A percentile compares a stretch with the other conserved stretches of the same genome.
These are phyloP conservation scores for Apiospora kogelbergensis DNA, from an alignment of 2,329 filamentous ascomycete genomes.

Conservation along the genomic window DNA sequence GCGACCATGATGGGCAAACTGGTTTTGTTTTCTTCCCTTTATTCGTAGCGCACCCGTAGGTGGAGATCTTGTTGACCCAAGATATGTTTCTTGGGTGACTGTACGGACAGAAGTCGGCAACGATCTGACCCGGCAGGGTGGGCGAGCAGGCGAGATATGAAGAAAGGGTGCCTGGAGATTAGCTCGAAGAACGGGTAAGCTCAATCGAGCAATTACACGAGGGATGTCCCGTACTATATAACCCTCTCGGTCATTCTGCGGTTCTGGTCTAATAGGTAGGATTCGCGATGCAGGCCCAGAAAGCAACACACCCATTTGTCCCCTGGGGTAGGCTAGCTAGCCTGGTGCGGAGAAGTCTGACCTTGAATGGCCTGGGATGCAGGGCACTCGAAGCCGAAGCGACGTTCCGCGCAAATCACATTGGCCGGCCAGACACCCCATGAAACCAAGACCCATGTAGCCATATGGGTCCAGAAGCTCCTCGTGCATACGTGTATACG, in stretches of 20 bases:
- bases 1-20: constrained; percentile 37
- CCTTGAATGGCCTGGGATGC: background rate
- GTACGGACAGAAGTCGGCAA: background rate
- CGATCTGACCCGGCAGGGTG: background rate
- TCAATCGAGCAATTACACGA: background rate
- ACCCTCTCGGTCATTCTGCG: background rate
- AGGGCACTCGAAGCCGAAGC: background rate
- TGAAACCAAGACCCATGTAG: background rate
- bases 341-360: background rate
- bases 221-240: background rate
- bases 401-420: background rate
- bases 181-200: background rate
- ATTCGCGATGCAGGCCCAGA: background rate
- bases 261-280: background rate
- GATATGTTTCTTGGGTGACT: background rate
- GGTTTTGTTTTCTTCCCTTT: background rate
- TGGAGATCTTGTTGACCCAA: background rate
- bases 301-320: background rate
- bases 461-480: background rate
- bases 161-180: background rate
- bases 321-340: background rate
- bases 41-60: constrained; percentile 8
- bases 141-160: background rate
- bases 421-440: background rate
- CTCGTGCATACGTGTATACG: background rate